Evolutionary conservation across 495 filamentous ascomycete species (phyloP).

Genomic region (Daldinia bambusicola): DNA sequence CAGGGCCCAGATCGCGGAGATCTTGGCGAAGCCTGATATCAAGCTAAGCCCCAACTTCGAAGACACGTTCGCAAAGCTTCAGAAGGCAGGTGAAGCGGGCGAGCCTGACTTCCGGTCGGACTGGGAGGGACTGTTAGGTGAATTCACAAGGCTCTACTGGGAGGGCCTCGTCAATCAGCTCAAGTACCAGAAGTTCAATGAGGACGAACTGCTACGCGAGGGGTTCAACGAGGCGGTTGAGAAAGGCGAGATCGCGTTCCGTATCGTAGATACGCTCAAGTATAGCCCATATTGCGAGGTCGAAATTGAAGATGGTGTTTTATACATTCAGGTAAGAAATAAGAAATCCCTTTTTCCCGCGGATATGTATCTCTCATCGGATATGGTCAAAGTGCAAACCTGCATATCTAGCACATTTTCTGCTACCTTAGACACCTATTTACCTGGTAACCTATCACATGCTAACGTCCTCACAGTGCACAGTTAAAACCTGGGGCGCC

Average conservation of each 20-base stretch:
- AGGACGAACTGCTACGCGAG: constrained; percentile 60
- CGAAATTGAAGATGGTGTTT: constrained; percentile 55
- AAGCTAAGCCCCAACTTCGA: constrained; percentile 60
- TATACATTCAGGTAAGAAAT: constrained; percentile 55
- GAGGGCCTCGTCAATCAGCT: constrained; percentile 52
- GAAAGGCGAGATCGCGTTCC: constrained; percentile 53
- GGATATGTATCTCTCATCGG: not conserved
- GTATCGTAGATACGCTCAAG: constrained; percentile 59
- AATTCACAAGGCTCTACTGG: constrained; percentile 53
- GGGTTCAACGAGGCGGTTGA: constrained; percentile 57
- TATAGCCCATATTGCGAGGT: constrained; percentile 55
- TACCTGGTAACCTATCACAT: too few species aligned
- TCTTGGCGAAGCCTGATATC: constrained; percentile 56
- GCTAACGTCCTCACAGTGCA: constrained; percentile 29
- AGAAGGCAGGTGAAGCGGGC: constrained; percentile 37
- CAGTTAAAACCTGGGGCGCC: constrained; percentile 28
- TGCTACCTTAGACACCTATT: too few species aligned
- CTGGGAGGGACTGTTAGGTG: constrained; percentile 56
- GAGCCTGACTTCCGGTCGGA: constrained; percentile 49
- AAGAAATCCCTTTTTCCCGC: constrained; percentile 2
- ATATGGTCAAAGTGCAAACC: not conserved
- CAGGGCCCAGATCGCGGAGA: constrained; percentile 49
- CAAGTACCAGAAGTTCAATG: constrained; percentile 53
- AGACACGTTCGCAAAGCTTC: constrained; percentile 59
- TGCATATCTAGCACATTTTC: too few species aligned